Evolutionary conservation across 2,329 filamentous ascomycete species (phyloP), one percentile per base, ranked within the genome.

Genomic region (Phoma sp.): DNA sequence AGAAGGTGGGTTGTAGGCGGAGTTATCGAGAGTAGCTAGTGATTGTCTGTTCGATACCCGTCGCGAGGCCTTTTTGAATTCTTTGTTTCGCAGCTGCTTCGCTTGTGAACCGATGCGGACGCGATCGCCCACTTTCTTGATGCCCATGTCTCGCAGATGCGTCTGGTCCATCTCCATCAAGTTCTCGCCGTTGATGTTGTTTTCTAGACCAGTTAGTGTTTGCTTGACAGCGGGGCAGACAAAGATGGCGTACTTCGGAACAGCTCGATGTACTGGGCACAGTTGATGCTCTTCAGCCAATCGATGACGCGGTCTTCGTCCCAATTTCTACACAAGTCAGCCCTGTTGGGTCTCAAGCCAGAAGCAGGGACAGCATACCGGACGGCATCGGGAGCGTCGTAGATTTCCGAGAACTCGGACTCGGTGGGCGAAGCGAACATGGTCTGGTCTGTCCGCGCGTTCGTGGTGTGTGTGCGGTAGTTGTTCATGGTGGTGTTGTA

Each of bases 131-230:
- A 99, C 91, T 77, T 98, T 99, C 65, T 96, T 96, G 65, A 99
- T 93, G 36, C 95, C 95, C 86, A 99, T 96, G 75, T 99, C 95
- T 76, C 96, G 96, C 60, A 99, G 83, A 33, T 96, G 92, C 50
- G 92, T 89, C 80, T 96, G 96, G 76, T 99, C 95, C 83, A 97
- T 93, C 77, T 99, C 95, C 65, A 99, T 83, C 37, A 99, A 81
- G 72, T 96, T 97, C 78, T 97, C 92, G 68, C 95, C 95, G 72
- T 95, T 99, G 80, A 99, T 97, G 76, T 98, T 91, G 75, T 99
- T 96, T 72, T 87, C 83, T 85, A 56, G 33, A 57, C 36, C 64
- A 20, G 67, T 72, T 33, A 73, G 63, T 33, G 14, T 18, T 15
- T 32, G 18, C 14, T 25, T n/a, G 12, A 21, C 20, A 7, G 9